These are phyloP conservation scores for Suillus cothurnatus DNA, from an alignment of 768 basidiomycete species.

Conservation along the genomic window DNA sequence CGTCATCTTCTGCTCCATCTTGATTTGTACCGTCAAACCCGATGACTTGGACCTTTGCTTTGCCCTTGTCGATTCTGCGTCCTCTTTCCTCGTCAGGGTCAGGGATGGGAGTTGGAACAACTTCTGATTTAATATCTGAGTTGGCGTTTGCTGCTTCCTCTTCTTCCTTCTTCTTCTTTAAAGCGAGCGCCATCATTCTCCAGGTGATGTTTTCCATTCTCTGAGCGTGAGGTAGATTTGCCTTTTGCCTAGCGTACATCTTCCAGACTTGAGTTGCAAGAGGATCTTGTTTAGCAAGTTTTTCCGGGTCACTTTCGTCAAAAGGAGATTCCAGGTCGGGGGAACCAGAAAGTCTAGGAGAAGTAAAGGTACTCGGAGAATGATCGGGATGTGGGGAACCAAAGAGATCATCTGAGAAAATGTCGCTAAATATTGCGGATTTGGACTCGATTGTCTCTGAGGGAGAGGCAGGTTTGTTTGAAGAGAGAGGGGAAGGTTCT, in stretches of 20 bases:
- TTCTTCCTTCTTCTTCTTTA: conserved; percentile 86
- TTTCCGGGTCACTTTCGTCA: conserved; percentile 58
- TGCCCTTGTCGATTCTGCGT: conserved; percentile 78
- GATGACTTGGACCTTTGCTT: conserved; percentile 73
- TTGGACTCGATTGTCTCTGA: conserved; percentile 51
- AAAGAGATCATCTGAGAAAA: conserved; percentile 75
- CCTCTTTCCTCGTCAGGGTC: conserved; percentile 57
- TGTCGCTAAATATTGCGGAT: conserved; percentile 65
- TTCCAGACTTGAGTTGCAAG: conserved; percentile 97
- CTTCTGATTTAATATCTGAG: conserved; percentile 27
- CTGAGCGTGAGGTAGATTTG: conserved; percentile 87
- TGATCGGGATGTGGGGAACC: conserved; percentile 27
- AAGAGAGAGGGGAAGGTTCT: conserved; percentile 37
- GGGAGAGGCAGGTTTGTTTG: conserved; percentile 39
- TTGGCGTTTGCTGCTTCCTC: conserved; percentile 43
- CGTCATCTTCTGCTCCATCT: conserved; percentile 70
- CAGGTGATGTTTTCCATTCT: conserved; percentile 98
- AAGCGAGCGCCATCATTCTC: conserved; percentile 96
- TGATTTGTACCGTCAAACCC: conserved; percentile 81
- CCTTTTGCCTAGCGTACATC: conserved; percentile 91
- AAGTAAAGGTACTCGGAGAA: conserved; percentile 57
- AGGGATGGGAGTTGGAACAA: conserved; percentile 8
- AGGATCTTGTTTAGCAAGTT: conserved; percentile 81
- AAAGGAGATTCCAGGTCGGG: conserved; percentile 58
- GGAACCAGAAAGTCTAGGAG: conserved; percentile 67